Base-by-base conservation (phyloP, 1,284 basidiomycete species). In the Pholiota adiposa region DNA sequence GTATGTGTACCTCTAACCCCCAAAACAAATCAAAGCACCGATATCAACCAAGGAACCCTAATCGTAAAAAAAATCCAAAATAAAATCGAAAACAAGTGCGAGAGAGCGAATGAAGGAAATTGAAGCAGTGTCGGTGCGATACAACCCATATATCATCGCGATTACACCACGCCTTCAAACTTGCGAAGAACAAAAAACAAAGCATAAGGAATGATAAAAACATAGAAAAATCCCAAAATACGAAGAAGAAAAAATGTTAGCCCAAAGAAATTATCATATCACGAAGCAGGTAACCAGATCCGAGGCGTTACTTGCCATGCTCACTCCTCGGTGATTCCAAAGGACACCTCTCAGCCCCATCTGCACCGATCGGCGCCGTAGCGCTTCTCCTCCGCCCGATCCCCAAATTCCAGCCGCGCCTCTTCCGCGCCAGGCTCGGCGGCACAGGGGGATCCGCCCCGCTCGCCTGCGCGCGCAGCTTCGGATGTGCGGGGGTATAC, bases 371-470 rank as follows among this genome's bases (percentile, higher is more conserved):
- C 54, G 70, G 59, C 46, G 68, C 52, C 9, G 69, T 64, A 8
- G 71, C 43, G 18, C 48, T 34, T n/a, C 27, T 19, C 18, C 8
- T 9, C 29, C 46, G 27, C 25, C 27, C 48, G 16, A 19, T 8
- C 48, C 48, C 48, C 46, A 75, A 58, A 54, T 67, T 70, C 75
- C 75, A 77, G 27, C 68, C 65, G 34, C 71, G 70, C 6, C 68
- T 54, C 61, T 75, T 75, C 63, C 73, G 74, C 7, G 63, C 65
- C 27, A 76, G 65, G 31, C 72, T 68, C 0, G 76, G 76, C 1
- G 76, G 76, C 12, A 76, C 59, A 3, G 72, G 72, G 1, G 74
- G 73, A 23, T 69, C 67, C 7, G 60, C 61, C 4, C 63, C 58
- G 25, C 18, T 34, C 12, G 36, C 50, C 23, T 61, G 41, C 21